Base-by-base conservation (phyloP, 163 green algal species). In the Picocystis sp. region DNA sequence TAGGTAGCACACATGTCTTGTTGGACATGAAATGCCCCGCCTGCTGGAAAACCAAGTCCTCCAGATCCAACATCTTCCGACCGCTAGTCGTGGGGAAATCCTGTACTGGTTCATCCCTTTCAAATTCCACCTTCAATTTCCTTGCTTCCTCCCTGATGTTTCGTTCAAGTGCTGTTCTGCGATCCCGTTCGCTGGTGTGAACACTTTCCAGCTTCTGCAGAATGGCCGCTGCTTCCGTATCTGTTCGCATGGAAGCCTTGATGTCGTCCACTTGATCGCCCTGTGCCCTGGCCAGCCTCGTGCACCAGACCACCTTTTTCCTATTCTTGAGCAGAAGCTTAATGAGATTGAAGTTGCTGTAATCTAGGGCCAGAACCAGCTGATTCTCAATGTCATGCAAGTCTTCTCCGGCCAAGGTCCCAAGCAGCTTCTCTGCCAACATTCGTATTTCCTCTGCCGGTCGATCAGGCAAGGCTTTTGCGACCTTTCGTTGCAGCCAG, bases 311-410 rank as follows among this genome's bases (percentile, higher is more conserved):
- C 24, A 98, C 76, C 55, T 78, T 83, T 17, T 80, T 55, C 45
- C 83, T 56, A 64, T 96, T 93, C 14, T 64, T 56, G 51, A 97
- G 57, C 60, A 98, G 78, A 67, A 86, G 66, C 75, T 96, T 96
- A 72, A 96, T 85, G 15, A 96, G 67, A 43, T 88, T 79, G 66
- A 98, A 98, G 56, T 88, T 80, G 52, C 95, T 84, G 69, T 90
- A 94, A 57, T 92, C 84, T 38, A 98, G 73, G 53, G 88, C 57
- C 45, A 74, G 52, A 24, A 98, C 88, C 21, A 96, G 75, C 43
- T 73, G 61, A 46, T 86, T 91, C 73, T 98, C 89, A 13, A 81
- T 66, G 13, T 85, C 76, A 38, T 77, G 64, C 33, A 71, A 61
- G 49, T 91, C 80, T 13, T 59, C 53, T 14, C 34, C 17, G 58